Conservation (phyloP, 2,329 filamentous ascomycete genomes). For the Xylariaceae sp. region DNA sequence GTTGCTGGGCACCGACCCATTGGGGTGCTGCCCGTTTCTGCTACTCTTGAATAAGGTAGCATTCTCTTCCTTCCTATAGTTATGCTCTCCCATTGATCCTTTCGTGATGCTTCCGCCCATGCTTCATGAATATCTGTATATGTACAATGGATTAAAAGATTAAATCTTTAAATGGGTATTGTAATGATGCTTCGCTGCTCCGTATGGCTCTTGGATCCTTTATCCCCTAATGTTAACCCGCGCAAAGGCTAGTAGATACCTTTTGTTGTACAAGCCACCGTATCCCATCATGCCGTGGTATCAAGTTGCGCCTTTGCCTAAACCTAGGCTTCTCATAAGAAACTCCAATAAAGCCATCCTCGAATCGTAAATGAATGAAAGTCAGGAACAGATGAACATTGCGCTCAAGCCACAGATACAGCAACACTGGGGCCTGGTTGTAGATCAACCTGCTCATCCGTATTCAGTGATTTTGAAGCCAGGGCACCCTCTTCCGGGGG, state of each 20-base stretch:
- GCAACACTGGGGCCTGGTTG: conserved; percentile 11
- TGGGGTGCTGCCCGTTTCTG: too few species aligned
- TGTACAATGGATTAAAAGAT: conserved; percentile 24
- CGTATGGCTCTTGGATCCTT: conserved; percentile 6
- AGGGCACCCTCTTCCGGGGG: conserved; percentile 7
- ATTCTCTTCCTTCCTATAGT: not conserved
- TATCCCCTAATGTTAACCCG: conserved; percentile 11
- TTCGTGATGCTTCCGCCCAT: conserved; percentile 6
- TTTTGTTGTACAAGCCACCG: conserved; percentile 14
- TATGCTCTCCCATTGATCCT: conserved; percentile 1
- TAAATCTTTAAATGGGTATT: conserved; percentile 24
- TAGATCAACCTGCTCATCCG: conserved; percentile 11
- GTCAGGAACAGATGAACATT: conserved; percentile 3
- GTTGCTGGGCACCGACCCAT: too few species aligned
- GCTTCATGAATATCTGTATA: conserved; percentile 9
- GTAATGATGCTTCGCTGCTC: conserved; percentile 15
- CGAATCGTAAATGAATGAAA: conserved; percentile 15
- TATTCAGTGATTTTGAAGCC: conserved; percentile 2
- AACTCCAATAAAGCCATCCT: conserved; percentile 19
- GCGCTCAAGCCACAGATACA: conserved; percentile 16
- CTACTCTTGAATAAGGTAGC: too few species aligned
- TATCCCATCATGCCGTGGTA: conserved; percentile 21
- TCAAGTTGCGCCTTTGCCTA: conserved; percentile 13
- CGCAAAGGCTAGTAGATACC: conserved; percentile 10
- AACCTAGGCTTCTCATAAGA: conserved; percentile 7